Base-by-base conservation (phyloP, 176 grass and related monocot species). In the Melocanna baccifera region DNA sequence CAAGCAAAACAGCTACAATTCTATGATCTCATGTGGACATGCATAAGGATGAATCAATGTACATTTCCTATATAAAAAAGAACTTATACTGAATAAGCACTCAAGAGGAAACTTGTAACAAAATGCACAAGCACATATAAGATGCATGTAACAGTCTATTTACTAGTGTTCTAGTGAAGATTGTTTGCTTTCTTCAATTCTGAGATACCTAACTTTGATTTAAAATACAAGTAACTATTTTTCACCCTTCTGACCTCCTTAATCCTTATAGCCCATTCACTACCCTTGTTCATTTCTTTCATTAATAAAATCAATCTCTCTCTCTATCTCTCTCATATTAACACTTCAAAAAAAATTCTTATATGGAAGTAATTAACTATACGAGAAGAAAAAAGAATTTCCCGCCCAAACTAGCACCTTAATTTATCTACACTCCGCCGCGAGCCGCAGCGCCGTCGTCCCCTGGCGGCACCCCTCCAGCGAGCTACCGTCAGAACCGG, bases 311-410 rank as follows among this genome's bases (percentile, higher is more conserved):
- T 73, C 45, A 64, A 3, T 76, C 12, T 58, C n/a, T 77, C 62
- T 66, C 65, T 77, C 52, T 66, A 47, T 76, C 71, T 70, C 69
- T 78, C 74, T 51, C 76, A 85, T 90, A 87, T 91, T 61, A 83
- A 87, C 89, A 91, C 69, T 84, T 91, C 12, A 73, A 87, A 87
- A 90, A 82, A 68, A 39, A 43, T 19, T 19, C 75, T 86, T 69
- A 75, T 77, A 68, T 16, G 75, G 52, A 80, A 90, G 72, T 47
- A 83, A 59, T 61, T 22, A 72, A 73, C 69, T 73, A 62, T 78
- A 81, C 50, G 83, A 88, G 86, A 88, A 94, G 71, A 90, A 97
- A 88, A 81, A 91, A 80, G 26, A 87, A 91, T 84, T 56, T 22
- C 32, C 84, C 72, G 11, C 84, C 84, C 45, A 75, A 84, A 22